phyloP scores from a whole-genome alignment of 2,329 filamentous ascomycete species.

The Aspergillus pseudoterreus region DNA sequence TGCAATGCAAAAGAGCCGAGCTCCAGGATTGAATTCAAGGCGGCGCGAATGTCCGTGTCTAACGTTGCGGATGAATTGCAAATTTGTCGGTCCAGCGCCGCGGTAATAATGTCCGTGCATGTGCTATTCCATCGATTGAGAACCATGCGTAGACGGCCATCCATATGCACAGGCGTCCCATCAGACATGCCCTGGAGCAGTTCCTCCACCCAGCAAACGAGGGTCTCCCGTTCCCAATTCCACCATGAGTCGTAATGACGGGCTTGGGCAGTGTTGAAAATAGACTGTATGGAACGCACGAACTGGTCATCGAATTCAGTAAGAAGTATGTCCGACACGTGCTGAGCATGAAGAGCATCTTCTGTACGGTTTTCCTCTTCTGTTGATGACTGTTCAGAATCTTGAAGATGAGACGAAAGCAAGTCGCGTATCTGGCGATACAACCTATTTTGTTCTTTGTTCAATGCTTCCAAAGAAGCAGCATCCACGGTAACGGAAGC shows the following conservation, averaged over 20 bases:
- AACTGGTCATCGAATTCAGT: constrained; percentile 30
- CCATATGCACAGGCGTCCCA: background rate
- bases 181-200: background rate
- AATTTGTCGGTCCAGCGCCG: background rate
- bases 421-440: constrained; percentile 8
- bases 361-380: background rate
- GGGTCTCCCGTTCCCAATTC: constrained; percentile 33
- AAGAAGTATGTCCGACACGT: constrained; percentile 14
- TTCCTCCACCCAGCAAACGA: constrained; percentile 10
- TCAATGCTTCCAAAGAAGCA: background rate
- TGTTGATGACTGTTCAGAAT: background rate
- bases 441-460: constrained; percentile 5
- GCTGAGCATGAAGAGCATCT: background rate
- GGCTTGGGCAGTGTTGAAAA: constrained; percentile 25
- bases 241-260: constrained; percentile 34
- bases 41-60: background rate
- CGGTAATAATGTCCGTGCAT: constrained; percentile 10
- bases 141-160: constrained; percentile 6
- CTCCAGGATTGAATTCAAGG: constrained; percentile 4
- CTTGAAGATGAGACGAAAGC: constrained; percentile 8
- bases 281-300: constrained; percentile 24
- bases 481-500: constrained; percentile 1
- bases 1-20: constrained; percentile 4
- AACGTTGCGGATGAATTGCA: background rate
- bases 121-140: constrained; percentile 15